These are phyloP conservation scores for Fusarium tuaranense DNA, from an alignment of 2,329 filamentous ascomycete genomes.

Conservation along the genomic window DNA sequence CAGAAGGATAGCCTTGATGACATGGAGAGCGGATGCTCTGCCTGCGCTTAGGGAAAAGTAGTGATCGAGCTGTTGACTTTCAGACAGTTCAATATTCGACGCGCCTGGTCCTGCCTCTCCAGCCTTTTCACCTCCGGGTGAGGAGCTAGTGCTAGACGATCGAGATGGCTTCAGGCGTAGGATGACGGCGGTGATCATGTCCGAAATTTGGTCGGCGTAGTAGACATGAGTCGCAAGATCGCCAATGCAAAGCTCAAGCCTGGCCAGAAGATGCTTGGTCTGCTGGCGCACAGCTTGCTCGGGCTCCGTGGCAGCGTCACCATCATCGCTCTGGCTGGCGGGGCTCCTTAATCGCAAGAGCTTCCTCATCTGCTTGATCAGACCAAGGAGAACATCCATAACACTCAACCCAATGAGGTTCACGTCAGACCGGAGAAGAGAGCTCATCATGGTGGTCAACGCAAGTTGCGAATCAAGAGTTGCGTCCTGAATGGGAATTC, in stretches of 20 bases:
- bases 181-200: constrained; percentile 90
- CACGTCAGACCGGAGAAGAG: constrained; percentile 85
- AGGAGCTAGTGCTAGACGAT: constrained; percentile 56
- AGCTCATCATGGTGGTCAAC: constrained; percentile 82
- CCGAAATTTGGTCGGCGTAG: constrained; percentile 94
- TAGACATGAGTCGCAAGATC: constrained; percentile 94
- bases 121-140: constrained; percentile 62
- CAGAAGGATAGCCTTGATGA: constrained; percentile 84
- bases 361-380: constrained; percentile 85
- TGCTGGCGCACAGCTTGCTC: constrained; percentile 55
- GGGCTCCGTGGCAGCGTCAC: constrained; percentile 47
- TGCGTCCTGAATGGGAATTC: constrained; percentile 75
- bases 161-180: constrained; percentile 77
- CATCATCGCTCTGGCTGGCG: constrained; percentile 48
- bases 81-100: constrained; percentile 54
- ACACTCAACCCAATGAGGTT: constrained; percentile 96
- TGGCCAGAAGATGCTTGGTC: constrained; percentile 73
- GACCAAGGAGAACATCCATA: constrained; percentile 90
- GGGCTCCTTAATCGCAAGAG: constrained; percentile 74
- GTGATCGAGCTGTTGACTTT: constrained; percentile 62
- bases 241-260: constrained; percentile 87
- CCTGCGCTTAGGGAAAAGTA: constrained; percentile 66
- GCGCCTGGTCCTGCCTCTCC: constrained; percentile 50
- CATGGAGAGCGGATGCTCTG: constrained; percentile 76
- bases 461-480: constrained; percentile 80